A percentile compares a stretch with the other conserved stretches of the same genome.
Conservation (phyloP, 306 rosid genomes). For the Phaseolus lunatus region DNA sequence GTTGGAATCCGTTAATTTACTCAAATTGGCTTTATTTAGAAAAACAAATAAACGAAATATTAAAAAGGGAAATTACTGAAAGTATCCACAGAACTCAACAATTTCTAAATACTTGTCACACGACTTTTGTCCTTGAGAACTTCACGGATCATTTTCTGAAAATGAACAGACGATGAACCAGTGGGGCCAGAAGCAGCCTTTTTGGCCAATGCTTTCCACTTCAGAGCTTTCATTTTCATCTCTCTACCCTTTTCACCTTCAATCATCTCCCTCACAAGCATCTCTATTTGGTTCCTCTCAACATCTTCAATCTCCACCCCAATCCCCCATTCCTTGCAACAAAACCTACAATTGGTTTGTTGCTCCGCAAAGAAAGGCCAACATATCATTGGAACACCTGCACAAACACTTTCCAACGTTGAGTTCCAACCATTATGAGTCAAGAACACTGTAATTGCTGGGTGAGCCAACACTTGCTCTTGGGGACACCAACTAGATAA, state of each 20-base stretch:
- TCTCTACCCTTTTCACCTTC: slow-evolving; percentile 53
- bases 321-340: slow-evolving; percentile 60
- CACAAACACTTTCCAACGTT: slow-evolving; percentile 59
- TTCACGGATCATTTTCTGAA: slow-evolving; percentile 36
- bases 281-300: slow-evolving; percentile 46
- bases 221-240: slow-evolving; percentile 51
- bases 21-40: no score
- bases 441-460: slow-evolving; percentile 64
- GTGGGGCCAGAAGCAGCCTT: slow-evolving; percentile 29
- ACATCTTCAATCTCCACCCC: slow-evolving; percentile 68
- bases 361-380: slow-evolving; percentile 82
- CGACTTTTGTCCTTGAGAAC: slow-evolving; percentile 1
- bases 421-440: slow-evolving; percentile 82
- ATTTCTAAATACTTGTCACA: neutral
- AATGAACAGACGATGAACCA: slow-evolving; percentile 53
- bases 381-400: slow-evolving; percentile 67
- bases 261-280: slow-evolving; percentile 60
- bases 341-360: slow-evolving; percentile 65
- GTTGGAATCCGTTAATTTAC: no score
- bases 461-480: slow-evolving; percentile 60
- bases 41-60: no score
- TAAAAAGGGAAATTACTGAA: no score
- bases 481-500: slow-evolving; percentile 73
- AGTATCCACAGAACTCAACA: no score
- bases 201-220: slow-evolving; percentile 57